These are phyloP conservation scores for Leccinum disarticulatum DNA, from an alignment of 768 basidiomycete genomes.

Conservation along the genomic window DNA sequence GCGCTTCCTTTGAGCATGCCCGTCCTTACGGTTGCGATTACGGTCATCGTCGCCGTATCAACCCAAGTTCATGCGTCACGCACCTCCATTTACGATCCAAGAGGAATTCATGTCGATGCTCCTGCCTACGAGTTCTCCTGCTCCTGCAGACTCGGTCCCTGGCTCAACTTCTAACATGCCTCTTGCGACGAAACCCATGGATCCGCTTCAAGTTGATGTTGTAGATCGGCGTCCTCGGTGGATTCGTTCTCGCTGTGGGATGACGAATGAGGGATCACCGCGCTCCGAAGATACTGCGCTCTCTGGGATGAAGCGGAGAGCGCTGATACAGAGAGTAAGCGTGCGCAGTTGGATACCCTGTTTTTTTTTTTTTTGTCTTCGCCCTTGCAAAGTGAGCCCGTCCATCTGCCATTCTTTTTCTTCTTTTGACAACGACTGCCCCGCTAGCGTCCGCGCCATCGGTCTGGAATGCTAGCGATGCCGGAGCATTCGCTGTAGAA, in stretches of 20 bases:
- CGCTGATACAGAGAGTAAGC: slow-evolving; percentile 65
- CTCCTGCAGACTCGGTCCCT: slow-evolving; percentile 7
- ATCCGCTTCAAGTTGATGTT: slow-evolving; percentile 47
- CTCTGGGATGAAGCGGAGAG: slow-evolving; percentile 67
- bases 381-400: slow-evolving; percentile 64
- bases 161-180: slow-evolving; percentile 34
- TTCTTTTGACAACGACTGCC: slow-evolving; percentile 2
- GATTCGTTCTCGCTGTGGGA: slow-evolving; percentile 56
- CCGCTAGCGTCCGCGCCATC: slow-evolving; percentile 62
- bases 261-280: slow-evolving; percentile 64
- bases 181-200: slow-evolving; percentile 16
- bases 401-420: background rate
- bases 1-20: slow-evolving; percentile 38
- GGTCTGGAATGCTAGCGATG: slow-evolving; percentile 67
- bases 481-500: slow-evolving; percentile 71
- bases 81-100: slow-evolving; percentile 74
- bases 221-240: slow-evolving; percentile 50
- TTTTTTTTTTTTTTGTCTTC: slow-evolving; percentile 53
- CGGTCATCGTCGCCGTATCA: slow-evolving; percentile 67
- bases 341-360: slow-evolving; percentile 66
- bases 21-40: slow-evolving; percentile 53
- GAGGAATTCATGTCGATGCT: slow-evolving; percentile 54
- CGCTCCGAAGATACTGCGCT: slow-evolving; percentile 66
- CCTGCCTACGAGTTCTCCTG: slow-evolving; percentile 28
- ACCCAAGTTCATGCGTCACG: slow-evolving; percentile 64